Conservation (phyloP, 2,329 filamentous ascomycete genomes). For the Ophiostoma fasciatum region DNA sequence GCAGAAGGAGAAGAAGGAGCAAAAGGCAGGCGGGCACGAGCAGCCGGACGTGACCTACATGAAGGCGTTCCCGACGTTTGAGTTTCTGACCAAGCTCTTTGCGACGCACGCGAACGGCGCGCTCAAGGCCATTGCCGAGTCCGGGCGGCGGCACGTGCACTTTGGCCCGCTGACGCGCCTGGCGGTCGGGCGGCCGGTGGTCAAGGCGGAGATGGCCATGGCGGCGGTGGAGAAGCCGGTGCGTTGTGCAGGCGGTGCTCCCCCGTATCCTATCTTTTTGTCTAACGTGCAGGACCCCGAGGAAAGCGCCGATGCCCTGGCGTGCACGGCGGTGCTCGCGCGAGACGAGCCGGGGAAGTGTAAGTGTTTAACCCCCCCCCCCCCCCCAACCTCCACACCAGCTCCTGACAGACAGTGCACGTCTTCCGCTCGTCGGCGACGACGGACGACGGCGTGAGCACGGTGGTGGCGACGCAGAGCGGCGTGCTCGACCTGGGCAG, state of each 20-base stretch:
- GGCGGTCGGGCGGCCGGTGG: slow-evolving; percentile 28
- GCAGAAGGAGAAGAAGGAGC: background rate
- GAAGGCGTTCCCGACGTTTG: slow-evolving; percentile 43
- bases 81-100: slow-evolving; percentile 46
- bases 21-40: slow-evolving; percentile 13
- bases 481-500: slow-evolving; percentile 27
- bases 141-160: slow-evolving; percentile 52
- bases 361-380: too few relatives aligned
- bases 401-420: too few relatives aligned
- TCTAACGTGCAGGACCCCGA: slow-evolving; percentile 11
- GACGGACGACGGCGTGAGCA: slow-evolving; percentile 45
- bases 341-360: slow-evolving; percentile 21
- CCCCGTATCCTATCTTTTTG: too few relatives aligned
- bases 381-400: too few relatives aligned
- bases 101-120: slow-evolving; percentile 42
- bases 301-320: slow-evolving; percentile 20
- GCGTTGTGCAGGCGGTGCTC: too few relatives aligned
- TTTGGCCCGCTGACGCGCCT: slow-evolving; percentile 43
- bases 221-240: slow-evolving; percentile 21
- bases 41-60: too few relatives aligned
- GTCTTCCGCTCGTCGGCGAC: slow-evolving; percentile 38
- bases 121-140: slow-evolving; percentile 54
- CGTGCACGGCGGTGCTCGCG: slow-evolving; percentile 22
- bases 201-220: slow-evolving; percentile 44
- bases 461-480: slow-evolving; percentile 22